Conservation (phyloP, 768 basidiomycete genomes). For the Stropharia rugosoannulata region DNA sequence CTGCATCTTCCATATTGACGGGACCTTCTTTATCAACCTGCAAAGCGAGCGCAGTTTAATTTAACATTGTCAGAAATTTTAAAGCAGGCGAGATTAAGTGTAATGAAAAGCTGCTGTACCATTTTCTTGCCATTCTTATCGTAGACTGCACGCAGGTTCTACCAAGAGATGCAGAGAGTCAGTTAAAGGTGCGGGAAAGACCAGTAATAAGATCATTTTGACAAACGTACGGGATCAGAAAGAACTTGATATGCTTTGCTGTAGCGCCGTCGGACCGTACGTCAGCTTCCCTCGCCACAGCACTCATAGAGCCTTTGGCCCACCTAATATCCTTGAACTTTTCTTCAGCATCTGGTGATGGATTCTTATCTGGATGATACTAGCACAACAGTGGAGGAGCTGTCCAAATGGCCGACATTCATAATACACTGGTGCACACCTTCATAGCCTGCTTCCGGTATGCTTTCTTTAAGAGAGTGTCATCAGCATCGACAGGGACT, state of each 20-base stretch:
- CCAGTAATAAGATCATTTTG: background rate
- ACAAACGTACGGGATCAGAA: constrained; percentile 67
- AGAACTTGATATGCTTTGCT: constrained; percentile 96
- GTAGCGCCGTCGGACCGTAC: constrained; percentile 1
- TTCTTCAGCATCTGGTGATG: constrained; percentile 88
- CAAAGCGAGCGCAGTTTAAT: background rate
- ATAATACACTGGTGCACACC: constrained; percentile 37
- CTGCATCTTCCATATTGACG: constrained; percentile 84
- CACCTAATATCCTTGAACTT: constrained; percentile 97
- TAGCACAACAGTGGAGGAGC: constrained; percentile 25
- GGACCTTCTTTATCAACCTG: constrained; percentile 79
- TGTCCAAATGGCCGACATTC: background rate
- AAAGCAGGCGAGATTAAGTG: background rate
- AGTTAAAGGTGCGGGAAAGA: background rate
- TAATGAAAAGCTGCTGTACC: constrained; percentile 39
- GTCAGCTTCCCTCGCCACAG: background rate
- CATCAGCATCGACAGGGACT: constrained; percentile 70
- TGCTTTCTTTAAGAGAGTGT: constrained; percentile 88
- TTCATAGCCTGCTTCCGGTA: constrained; percentile 95
- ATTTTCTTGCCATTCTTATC: constrained; percentile 94
- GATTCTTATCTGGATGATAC: constrained; percentile 97
- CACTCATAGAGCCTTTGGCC: constrained; percentile 10
- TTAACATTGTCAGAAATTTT: background rate
- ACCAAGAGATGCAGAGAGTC: constrained; percentile 2
- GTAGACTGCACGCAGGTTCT: constrained; percentile 87